Evolutionary conservation across 2,329 filamentous ascomycete species (phyloP).

Genomic region (Fusarium devonianum): DNA sequence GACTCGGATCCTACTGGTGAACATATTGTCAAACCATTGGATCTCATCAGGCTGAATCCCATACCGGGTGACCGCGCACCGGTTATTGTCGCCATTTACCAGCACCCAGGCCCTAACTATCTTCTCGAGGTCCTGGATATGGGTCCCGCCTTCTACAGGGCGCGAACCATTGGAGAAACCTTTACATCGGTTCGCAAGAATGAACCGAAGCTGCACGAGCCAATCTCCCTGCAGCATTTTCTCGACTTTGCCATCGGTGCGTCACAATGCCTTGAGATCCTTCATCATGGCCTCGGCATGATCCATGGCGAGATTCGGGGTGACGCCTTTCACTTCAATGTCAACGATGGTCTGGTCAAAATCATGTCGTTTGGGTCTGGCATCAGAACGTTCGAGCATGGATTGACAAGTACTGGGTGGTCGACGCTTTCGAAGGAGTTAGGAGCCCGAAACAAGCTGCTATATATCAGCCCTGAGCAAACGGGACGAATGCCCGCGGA

Average conservation of each 20-base stretch:
- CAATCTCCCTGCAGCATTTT: conserved; percentile 77
- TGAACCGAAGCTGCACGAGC: conserved; percentile 59
- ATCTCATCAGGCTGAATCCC: conserved; percentile 75
- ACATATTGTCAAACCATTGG: conserved; percentile 82
- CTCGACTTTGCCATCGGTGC: conserved; percentile 92
- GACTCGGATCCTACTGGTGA: conserved; percentile 75
- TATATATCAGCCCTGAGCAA: conserved; percentile 94
- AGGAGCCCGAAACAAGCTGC: conserved; percentile 86
- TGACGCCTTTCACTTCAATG: conserved; percentile 89
- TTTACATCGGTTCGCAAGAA: conserved; percentile 55
- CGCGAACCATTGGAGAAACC: conserved; percentile 59
- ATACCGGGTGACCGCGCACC: conserved; percentile 72
- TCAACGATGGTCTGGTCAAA: conserved; percentile 74
- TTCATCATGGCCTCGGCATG: conserved; percentile 88
- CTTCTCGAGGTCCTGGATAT: conserved; percentile 75
- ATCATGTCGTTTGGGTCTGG: conserved; percentile 88
- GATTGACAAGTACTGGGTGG: conserved; percentile 86
- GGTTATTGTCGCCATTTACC: conserved; percentile 83
- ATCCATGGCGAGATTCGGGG: conserved; percentile 91
- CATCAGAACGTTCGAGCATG: conserved; percentile 87
- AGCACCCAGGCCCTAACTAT: conserved; percentile 77
- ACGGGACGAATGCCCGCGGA: conserved; percentile 92
- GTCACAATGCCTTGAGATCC: conserved; percentile 81
- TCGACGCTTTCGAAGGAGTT: conserved; percentile 80
- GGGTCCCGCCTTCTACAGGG: conserved; percentile 75